Conservation (phyloP, 768 basidiomycete genomes). For the Pulveroboletus sp. region DNA sequence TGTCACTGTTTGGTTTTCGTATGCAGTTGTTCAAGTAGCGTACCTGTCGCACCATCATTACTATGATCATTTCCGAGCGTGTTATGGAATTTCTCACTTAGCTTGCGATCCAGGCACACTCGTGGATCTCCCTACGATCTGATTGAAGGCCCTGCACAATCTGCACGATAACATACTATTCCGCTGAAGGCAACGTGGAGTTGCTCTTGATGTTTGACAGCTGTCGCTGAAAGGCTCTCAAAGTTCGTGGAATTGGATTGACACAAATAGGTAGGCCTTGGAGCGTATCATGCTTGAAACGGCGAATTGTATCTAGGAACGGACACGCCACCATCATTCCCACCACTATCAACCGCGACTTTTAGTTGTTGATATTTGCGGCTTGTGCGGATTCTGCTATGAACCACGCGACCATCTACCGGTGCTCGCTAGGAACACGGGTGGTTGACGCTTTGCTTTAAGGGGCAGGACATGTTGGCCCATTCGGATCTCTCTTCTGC, state of each 20-base stretch:
- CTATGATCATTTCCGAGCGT: no score
- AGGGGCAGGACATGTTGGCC: background rate
- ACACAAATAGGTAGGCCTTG: background rate
- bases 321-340: background rate
- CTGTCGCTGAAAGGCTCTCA: background rate
- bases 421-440: background rate
- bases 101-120: background rate
- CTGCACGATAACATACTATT: background rate
- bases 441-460: background rate
- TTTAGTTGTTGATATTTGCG: background rate
- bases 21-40: background rate
- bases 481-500: background rate
- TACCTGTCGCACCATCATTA: background rate
- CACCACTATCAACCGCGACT: background rate
- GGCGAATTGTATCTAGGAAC: background rate
- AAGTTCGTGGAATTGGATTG: background rate
- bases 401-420: background rate
- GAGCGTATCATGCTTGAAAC: background rate
- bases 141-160: background rate
- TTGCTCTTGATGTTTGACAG: background rate
- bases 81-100: background rate
- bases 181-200: background rate
- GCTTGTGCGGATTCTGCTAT: background rate
- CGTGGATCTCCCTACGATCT: no score
- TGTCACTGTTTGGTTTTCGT: background rate